These are phyloP conservation scores for Gentiana macrophylla DNA, from an alignment of 257 asterid genomes.

Conservation along the genomic window DNA sequence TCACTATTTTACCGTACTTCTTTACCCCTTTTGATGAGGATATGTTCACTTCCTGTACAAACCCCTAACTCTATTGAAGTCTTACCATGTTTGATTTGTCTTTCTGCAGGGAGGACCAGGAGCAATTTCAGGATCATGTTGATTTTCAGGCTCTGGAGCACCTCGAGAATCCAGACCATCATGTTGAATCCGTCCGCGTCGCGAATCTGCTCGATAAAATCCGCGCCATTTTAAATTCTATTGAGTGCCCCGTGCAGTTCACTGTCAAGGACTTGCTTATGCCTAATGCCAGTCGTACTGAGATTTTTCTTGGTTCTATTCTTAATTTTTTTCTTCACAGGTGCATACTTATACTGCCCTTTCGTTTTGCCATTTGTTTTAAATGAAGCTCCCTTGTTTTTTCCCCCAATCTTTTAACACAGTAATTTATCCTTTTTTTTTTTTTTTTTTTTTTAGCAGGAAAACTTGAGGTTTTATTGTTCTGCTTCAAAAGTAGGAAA, in stretches of 20 bases:
- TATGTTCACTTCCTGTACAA: background rate
- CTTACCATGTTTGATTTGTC: background rate
- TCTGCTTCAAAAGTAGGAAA: too few relatives aligned
- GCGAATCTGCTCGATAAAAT: constrained; percentile 45
- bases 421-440: too few relatives aligned
- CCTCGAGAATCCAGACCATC: constrained; percentile 76
- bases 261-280: constrained; percentile 58
- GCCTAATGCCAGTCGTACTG: constrained; percentile 71
- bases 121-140: constrained; percentile 36
- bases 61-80: constrained; percentile 10
- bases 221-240: constrained; percentile 30
- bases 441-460: too few relatives aligned
- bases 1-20: constrained; percentile 38
- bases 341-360: constrained; percentile 14
- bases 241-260: constrained; percentile 50
- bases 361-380: too few relatives aligned
- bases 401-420: too few relatives aligned
- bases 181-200: constrained; percentile 40
- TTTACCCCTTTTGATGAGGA: background rate
- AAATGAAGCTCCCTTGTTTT: too few relatives aligned
- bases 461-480: too few relatives aligned
- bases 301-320: constrained; percentile 58
- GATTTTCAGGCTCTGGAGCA: constrained; percentile 74
- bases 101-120: constrained; percentile 46
- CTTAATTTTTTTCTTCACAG: constrained; percentile 71